Percentiles rank a stretch among this genome's conserved stretches.
Evolutionary conservation across 371 early-diverging fungal species (phyloP).

Genomic region (Rhizopus stolonifer): DNA sequence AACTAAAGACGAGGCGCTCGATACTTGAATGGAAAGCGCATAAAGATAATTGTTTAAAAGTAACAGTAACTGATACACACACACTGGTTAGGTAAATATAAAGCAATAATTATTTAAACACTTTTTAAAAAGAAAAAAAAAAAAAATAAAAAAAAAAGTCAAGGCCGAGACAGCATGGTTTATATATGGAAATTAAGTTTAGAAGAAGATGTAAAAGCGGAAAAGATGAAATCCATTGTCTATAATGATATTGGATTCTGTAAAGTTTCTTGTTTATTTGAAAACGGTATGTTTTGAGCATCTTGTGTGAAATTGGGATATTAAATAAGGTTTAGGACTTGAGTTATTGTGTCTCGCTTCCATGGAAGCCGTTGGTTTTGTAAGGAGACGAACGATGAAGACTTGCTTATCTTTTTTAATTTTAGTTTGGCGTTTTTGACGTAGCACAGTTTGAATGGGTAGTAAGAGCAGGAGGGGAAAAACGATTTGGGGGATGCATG

Average conservation of each 20-base stretch:
- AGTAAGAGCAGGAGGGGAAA: conserved; percentile 18
- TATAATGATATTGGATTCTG: conserved; percentile 47
- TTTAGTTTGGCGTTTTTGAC: conserved; percentile 50
- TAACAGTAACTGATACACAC: conserved; percentile 12
- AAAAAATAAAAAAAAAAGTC: conserved; percentile 27
- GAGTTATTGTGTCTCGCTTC: conserved; percentile 29
- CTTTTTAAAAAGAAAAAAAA: conserved; percentile 12
- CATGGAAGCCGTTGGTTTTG: conserved; percentile 28
- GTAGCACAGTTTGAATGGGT: conserved; percentile 23
- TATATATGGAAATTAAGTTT: conserved; percentile 42
- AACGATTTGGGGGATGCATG: conserved; percentile 41
- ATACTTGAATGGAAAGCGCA: conserved; percentile 45
- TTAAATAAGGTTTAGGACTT: conserved; percentile 1
- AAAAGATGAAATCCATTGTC: conserved; percentile 19
- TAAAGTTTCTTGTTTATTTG: conserved; percentile 27
- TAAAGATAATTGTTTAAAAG: conserved; percentile 31
- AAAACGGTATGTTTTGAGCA: too few relatives aligned
- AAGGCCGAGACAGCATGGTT: conserved; percentile 51
- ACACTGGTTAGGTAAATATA: conserved; percentile 31
- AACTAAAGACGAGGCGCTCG: conserved; percentile 35
- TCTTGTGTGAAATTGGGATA: too few relatives aligned
- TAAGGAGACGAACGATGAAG: conserved; percentile 14
- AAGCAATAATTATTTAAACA: too few relatives aligned
- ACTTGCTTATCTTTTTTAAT: not conserved
- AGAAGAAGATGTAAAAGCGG: conserved; percentile 1